Conservation (phyloP, 1,139 yeast species). For the Pichia sp. region DNA sequence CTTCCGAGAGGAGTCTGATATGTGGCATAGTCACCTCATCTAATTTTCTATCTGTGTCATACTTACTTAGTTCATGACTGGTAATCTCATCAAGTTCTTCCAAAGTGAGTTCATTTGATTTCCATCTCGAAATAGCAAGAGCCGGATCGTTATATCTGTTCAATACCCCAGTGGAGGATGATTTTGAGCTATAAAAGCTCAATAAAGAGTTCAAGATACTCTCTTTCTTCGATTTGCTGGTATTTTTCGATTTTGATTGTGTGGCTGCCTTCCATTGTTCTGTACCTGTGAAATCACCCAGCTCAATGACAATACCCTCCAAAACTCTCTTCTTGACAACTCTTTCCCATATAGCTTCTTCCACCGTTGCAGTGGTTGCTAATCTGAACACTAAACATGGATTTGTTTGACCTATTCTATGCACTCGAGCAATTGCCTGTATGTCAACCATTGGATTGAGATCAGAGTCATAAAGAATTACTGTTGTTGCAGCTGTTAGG, state of each 20-base stretch:
- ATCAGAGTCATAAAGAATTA: slow-evolving; percentile 85
- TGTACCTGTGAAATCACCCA: slow-evolving; percentile 64
- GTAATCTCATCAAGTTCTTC: slow-evolving; percentile 44
- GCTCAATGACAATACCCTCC: slow-evolving; percentile 76
- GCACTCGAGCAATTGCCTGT: slow-evolving; percentile 95
- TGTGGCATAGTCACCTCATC: slow-evolving; percentile 8
- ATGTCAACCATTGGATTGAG: slow-evolving; percentile 98
- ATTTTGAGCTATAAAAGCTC: slow-evolving; percentile 10
- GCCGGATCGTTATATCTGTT: slow-evolving; percentile 6
- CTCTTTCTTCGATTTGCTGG: slow-evolving; percentile 6
- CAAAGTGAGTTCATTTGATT: slow-evolving; percentile 5
- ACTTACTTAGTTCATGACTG: slow-evolving; percentile 4
- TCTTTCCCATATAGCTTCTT: slow-evolving; percentile 67
- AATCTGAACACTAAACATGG: slow-evolving; percentile 81
- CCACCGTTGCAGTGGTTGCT: slow-evolving; percentile 71
- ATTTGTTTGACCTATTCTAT: slow-evolving; percentile 80
- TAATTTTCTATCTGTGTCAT: slow-evolving; percentile 2
- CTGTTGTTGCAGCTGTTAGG: slow-evolving; percentile 81
- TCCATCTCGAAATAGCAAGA: not conserved
- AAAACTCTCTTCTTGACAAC: slow-evolving; percentile 75
- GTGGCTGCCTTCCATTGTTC: slow-evolving; percentile 6
- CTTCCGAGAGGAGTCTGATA: slow-evolving; percentile 11
- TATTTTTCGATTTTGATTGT: slow-evolving; percentile 19
- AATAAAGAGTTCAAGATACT: slow-evolving; percentile 7
- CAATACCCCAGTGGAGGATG: not conserved